These are phyloP conservation scores for Pseudocercospora fijiensis DNA, from an alignment of 2,329 filamentous ascomycete genomes.

Conservation along the genomic window DNA sequence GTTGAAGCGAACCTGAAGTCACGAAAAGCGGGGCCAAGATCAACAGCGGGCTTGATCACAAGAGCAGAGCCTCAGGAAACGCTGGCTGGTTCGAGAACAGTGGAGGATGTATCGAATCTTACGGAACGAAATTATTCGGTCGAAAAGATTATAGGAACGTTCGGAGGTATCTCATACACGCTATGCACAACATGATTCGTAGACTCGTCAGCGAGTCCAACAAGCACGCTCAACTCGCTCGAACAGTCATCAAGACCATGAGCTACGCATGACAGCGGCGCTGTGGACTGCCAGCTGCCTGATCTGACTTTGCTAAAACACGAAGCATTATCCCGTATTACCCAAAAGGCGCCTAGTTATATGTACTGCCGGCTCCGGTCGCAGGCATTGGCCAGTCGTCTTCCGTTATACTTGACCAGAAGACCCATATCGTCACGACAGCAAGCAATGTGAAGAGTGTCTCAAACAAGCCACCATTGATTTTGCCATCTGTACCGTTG, in stretches of 20 bases:
- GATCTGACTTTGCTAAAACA: conserved; percentile 3
- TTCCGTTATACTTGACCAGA: conserved; percentile 99
- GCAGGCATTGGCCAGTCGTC: conserved; percentile 82
- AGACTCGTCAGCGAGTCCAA: conserved; percentile 8
- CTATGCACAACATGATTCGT: conserved; percentile 11
- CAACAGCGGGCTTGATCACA: too few relatives aligned
- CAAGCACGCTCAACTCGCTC: background rate
- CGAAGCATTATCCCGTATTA: conserved; percentile 7
- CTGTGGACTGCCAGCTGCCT: conserved; percentile 10
- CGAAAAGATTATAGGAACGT: background rate
- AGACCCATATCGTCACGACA: conserved; percentile 82
- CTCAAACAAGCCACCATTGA: conserved; percentile 90
- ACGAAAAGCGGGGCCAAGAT: background rate
- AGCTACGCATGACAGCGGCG: conserved; percentile 1
- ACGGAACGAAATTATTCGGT: background rate
- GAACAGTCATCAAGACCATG: background rate
- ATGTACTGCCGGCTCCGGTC: conserved; percentile 40
- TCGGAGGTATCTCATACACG: conserved; percentile 9
- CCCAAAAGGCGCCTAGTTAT: conserved; percentile 27
- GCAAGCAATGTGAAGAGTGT: conserved; percentile 86
- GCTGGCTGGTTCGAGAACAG: too few relatives aligned
- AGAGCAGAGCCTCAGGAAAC: too few relatives aligned
- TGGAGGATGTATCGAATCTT: background rate
- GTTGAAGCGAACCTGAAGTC: background rate
- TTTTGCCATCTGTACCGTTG: conserved; percentile 74